Percentiles rank a stretch among this genome's conserved stretches.
These are phyloP conservation scores for Cryptosporidium ubiquitum DNA, from an alignment of 169 alveolate species.

Conservation along the genomic window DNA sequence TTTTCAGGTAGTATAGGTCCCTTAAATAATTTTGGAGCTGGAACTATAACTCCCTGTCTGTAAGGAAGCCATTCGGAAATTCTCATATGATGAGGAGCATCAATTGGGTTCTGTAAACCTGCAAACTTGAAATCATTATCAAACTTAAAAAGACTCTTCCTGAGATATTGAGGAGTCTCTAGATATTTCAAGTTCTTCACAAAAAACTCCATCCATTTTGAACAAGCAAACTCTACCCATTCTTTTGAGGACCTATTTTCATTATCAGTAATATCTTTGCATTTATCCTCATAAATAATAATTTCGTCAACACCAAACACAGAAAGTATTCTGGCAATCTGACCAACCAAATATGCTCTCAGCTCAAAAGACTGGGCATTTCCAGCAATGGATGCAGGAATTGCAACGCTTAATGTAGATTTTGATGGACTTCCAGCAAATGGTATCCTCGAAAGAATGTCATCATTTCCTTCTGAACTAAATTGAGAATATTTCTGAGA, in stretches of 20 bases:
- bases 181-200: constrained; percentile 93
- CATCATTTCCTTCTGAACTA: background rate
- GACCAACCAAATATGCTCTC: constrained; percentile 89
- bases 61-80: constrained; percentile 93
- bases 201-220: constrained; percentile 87
- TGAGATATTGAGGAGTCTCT: constrained; percentile 98
- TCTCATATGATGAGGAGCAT: constrained; percentile 98
- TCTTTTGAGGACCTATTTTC: constrained; percentile 15
- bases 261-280: constrained; percentile 71
- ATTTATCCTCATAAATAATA: constrained; percentile 89
- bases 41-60: constrained; percentile 86
- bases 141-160: constrained; percentile 89
- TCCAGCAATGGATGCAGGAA: constrained; percentile 86
- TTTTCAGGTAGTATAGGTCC: constrained; percentile 25
- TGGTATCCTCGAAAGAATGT: constrained; percentile 75
- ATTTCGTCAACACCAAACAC: constrained; percentile 93
- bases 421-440: constrained; percentile 81
- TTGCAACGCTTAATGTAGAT: constrained; percentile 83
- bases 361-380: constrained; percentile 89
- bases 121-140: constrained; percentile 89
- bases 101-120: constrained; percentile 97
- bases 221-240: constrained; percentile 60
- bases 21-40: constrained; percentile 80
- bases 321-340: constrained; percentile 91
- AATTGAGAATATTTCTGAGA: background rate